Percentiles rank a stretch among this genome's conserved stretches.
Evolutionary conservation across 306 rosid species (phyloP).

Genomic region (Carpinus viminea): DNA sequence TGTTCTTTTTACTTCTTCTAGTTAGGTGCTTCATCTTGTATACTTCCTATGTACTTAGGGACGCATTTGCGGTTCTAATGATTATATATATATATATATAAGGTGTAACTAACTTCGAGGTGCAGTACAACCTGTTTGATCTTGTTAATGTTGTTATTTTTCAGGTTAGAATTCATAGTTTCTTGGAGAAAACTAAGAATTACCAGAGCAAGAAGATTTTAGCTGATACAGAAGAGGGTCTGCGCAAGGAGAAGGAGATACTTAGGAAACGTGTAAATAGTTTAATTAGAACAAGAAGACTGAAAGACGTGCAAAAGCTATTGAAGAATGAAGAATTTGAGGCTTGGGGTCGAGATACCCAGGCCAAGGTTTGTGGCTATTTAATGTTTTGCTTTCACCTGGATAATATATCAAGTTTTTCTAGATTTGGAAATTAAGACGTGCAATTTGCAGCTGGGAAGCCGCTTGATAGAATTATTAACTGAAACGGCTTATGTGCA

Average conservation of each 20-base stretch:
- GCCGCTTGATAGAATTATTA: slow-evolving; percentile 69
- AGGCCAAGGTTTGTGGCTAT: slow-evolving; percentile 64
- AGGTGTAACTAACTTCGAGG: background rate
- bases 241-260: slow-evolving; percentile 54
- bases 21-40: no score
- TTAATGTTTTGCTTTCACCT: background rate
- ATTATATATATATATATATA: no score
- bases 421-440: slow-evolving; percentile 17
- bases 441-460: slow-evolving; percentile 69
- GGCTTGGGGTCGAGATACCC: slow-evolving; percentile 76
- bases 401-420: background rate
- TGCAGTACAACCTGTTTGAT: background rate
- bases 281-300: slow-evolving; percentile 54
- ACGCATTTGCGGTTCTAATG: no score
- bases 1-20: no score
- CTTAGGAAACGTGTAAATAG: slow-evolving; percentile 61
- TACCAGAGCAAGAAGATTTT: slow-evolving; percentile 36
- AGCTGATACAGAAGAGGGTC: slow-evolving; percentile 41
- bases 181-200: slow-evolving; percentile 63
- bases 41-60: no score
- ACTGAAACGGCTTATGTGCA: slow-evolving; percentile 75
- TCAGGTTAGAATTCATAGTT: slow-evolving; percentile 66
- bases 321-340: slow-evolving; percentile 59
- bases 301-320: slow-evolving; percentile 56
- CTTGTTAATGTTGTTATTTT: background rate